Percentiles rank a stretch among this genome's conserved stretches.
These are phyloP conservation scores for Saccharum hybrid DNA, from an alignment of 202 grass and related monocot genomes.

Conservation along the genomic window DNA sequence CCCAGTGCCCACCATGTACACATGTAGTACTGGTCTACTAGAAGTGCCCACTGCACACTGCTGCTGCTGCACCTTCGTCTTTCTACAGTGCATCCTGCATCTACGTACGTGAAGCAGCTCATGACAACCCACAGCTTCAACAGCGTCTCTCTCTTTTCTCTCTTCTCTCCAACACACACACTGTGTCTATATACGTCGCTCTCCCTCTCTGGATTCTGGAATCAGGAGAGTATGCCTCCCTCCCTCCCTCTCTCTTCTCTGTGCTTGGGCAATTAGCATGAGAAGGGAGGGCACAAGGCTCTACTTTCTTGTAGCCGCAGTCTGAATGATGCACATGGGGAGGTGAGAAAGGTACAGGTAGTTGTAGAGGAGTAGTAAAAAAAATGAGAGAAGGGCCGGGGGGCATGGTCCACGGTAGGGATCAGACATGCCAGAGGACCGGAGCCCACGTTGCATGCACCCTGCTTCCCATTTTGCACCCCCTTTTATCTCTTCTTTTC, in stretches of 20 bases:
- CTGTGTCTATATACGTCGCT: too few species aligned
- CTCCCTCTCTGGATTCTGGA: too few species aligned
- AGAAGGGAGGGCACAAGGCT: conserved; percentile 43
- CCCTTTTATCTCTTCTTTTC: neutral
- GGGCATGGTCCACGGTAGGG: conserved; percentile 20
- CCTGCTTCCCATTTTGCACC: conserved; percentile 42
- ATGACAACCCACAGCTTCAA: neutral
- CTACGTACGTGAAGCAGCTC: neutral
- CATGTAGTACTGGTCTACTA: neutral
- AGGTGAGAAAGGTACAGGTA: conserved; percentile 45
- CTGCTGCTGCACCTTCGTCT: neutral
- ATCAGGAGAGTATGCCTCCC: too few species aligned
- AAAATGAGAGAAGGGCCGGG: neutral
- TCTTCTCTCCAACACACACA: neutral
- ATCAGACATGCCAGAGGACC: conserved; percentile 38
- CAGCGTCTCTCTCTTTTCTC: neutral
- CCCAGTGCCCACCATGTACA: neutral
- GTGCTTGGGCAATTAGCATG: conserved; percentile 64
- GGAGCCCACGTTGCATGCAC: conserved; percentile 46
- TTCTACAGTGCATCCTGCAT: neutral
- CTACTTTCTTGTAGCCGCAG: conserved; percentile 51
- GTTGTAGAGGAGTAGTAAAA: neutral
- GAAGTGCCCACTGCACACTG: neutral
- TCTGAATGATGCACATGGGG: conserved; percentile 64
- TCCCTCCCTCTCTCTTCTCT: neutral